Percentiles rank a stretch among this genome's conserved stretches.
Conservation (phyloP, 225 moss, liverwort and hornwort species). For the Sphagnum tenellum region DNA sequence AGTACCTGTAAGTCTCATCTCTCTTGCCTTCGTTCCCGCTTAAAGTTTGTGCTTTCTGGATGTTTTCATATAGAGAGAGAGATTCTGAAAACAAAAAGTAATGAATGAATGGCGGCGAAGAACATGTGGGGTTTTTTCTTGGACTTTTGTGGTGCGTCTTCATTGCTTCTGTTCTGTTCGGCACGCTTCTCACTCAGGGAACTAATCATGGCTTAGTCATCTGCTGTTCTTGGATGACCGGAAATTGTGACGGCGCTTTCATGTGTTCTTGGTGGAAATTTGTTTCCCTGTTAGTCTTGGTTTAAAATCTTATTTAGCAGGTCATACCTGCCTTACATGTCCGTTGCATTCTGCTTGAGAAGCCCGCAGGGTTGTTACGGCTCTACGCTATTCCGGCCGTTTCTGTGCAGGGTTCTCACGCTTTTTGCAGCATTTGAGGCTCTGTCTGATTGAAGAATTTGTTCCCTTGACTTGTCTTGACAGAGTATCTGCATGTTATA, state of each 20-base stretch:
- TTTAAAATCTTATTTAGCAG: neutral
- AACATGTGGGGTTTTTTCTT: neutral
- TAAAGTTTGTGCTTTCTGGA: neutral
- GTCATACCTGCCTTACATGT: neutral
- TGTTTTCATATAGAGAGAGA: neutral
- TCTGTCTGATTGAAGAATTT: neutral
- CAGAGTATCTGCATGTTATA: slow-evolving; percentile 81
- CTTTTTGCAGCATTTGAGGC: no score
- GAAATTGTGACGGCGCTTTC: no score
- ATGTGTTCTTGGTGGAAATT: neutral
- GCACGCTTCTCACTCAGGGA: no score
- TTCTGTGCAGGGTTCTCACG: neutral
- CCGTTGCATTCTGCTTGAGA: neutral
- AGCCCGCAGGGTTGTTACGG: no score
- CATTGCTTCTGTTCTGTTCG: no score
- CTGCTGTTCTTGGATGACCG: no score
- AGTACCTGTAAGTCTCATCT: slow-evolving; percentile 24
- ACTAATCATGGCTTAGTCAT: no score
- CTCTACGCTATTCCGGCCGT: neutral
- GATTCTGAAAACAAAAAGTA: neutral
- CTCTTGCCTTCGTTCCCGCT: neutral
- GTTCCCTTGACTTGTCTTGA: neutral
- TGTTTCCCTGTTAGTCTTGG: neutral
- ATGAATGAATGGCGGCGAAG: neutral
- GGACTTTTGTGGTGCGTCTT: no score